Base-by-base conservation (phyloP, 192 early-diverging fungal species). In the Lobulomyces angularis region DNA sequence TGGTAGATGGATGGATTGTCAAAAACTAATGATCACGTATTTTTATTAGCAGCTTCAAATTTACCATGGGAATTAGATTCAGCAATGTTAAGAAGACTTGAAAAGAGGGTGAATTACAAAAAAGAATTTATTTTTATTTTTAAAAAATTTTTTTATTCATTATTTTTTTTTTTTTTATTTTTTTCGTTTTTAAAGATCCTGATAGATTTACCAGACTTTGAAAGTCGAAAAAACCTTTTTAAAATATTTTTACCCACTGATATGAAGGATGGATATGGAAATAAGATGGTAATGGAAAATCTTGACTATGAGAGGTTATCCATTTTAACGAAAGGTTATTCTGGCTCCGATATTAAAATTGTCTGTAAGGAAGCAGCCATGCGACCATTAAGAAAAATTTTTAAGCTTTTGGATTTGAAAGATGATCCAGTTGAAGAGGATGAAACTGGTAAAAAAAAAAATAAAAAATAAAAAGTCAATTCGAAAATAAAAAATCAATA, bases 41-140 rank as follows among this genome's bases (percentile, higher is more conserved):
- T 74, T 35, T 38, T 74, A 8, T 44, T 74, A 3, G 71, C 67
- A 1, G 71, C 71, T 12, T 49, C 61, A 2, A 74, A 74, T 39
- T 24, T 74, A 19, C 71, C 71, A 8, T 74, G 71, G 71, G 67
- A 74, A 43, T 54, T 74, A 17, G 71, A 74, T 37, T 48, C 48
- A 14, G 71, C 71, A 16, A 71, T 74, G 64, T 48, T 70, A 8
- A 46, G 71, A 28, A 46, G 71, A 26, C 42, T 68, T n/a, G 72
- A 69, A 32, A 72, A 72, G 48, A 38, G 71, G 34, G 64, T 65
- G 44, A 19, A 18, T 7, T 2, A n/a, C 6, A 8, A 23, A 28
- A 12, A 3, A 11, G 27, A 31, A 20, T 6, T 61, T 24, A 19
- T 20, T 49, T 50, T 24, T 22, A 8, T 7, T 2, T 16, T 5